These are phyloP conservation scores for Xylaria nigripes DNA, from an alignment of 495 filamentous ascomycete genomes.

Conservation along the genomic window DNA sequence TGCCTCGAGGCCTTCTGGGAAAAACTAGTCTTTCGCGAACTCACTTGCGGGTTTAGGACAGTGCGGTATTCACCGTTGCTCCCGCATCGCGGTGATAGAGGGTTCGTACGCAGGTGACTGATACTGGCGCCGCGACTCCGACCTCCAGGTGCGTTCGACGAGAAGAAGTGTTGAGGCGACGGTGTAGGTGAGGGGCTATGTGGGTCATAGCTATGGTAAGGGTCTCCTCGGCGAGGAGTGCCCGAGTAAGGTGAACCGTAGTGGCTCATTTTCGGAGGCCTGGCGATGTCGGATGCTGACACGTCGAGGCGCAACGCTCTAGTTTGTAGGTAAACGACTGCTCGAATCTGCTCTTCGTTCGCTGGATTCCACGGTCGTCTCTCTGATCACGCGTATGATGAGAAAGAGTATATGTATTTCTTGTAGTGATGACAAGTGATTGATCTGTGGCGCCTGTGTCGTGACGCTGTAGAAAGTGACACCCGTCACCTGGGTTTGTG, in stretches of 20 bases:
- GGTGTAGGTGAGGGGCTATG: conserved; percentile 45
- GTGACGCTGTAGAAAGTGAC: conserved; percentile 41
- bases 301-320: conserved; percentile 8
- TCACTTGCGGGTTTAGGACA: conserved; percentile 44
- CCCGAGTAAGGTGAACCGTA: conserved; percentile 40
- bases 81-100: conserved; percentile 41
- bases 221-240: conserved; percentile 32
- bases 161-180: conserved; percentile 42
- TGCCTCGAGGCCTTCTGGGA: conserved; percentile 33
- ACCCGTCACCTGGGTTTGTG: conserved; percentile 49
- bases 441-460: conserved; percentile 35
- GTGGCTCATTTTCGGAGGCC: conserved; percentile 34
- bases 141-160: conserved; percentile 35
- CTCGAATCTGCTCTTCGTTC: conserved; percentile 1
- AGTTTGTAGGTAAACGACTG: conserved; percentile 9
- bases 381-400: conserved; percentile 10
- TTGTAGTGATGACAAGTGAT: conserved; percentile 11
- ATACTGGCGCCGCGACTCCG: conserved; percentile 38
- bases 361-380: conserved; percentile 16
- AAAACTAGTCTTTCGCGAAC: conserved; percentile 45
- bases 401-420: conserved; percentile 13
- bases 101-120: conserved; percentile 25
- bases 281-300: conserved; percentile 22
- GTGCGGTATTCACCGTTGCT: conserved; percentile 50
- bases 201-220: conserved; percentile 25